Conservation (phyloP, 768 basidiomycete species). For the Lactarius pseudohatsudake region DNA sequence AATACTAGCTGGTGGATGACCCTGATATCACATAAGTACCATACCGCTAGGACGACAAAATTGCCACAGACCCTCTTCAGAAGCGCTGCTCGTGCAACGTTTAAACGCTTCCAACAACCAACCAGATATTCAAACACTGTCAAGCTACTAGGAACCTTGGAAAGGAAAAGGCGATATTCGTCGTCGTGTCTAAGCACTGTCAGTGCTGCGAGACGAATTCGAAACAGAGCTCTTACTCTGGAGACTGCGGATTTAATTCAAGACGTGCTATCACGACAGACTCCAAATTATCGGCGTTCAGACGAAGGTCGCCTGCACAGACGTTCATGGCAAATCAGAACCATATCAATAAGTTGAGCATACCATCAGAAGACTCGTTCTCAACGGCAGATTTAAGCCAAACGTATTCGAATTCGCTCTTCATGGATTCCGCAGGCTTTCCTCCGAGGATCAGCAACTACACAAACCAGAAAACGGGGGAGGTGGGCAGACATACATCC, state of each 20-base stretch:
- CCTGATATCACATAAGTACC: conserved; percentile 38
- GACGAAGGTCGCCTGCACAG: conserved; percentile 15
- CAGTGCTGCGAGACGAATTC: conserved; percentile 14
- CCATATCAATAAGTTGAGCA: background rate
- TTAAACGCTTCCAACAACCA: conserved; percentile 89
- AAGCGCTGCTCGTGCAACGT: conserved; percentile 50
- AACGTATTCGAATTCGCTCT: conserved; percentile 23
- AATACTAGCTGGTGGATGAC: conserved; percentile 60
- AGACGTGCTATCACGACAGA: conserved; percentile 28
- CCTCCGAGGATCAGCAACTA: conserved; percentile 9
- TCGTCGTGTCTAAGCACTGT: conserved; percentile 57
- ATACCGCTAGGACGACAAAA: background rate
- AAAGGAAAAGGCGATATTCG: conserved; percentile 71
- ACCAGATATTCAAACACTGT: conserved; percentile 89
- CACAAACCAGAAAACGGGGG: background rate
- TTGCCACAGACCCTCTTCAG: conserved; percentile 56
- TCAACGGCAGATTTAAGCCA: conserved; percentile 29
- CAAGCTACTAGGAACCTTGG: conserved; percentile 72
- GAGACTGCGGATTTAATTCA: conserved; percentile 23
- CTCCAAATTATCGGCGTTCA: conserved; percentile 26
- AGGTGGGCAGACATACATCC: conserved; percentile 50
- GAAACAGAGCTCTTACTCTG: conserved; percentile 24
- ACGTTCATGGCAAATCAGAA: conserved; percentile 1
- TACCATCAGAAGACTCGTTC: conserved; percentile 15
- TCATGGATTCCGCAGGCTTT: conserved; percentile 28